phyloP scores from a whole-genome alignment of 176 grass and related monocot genomes.

The Aegilops umbellulata region DNA sequence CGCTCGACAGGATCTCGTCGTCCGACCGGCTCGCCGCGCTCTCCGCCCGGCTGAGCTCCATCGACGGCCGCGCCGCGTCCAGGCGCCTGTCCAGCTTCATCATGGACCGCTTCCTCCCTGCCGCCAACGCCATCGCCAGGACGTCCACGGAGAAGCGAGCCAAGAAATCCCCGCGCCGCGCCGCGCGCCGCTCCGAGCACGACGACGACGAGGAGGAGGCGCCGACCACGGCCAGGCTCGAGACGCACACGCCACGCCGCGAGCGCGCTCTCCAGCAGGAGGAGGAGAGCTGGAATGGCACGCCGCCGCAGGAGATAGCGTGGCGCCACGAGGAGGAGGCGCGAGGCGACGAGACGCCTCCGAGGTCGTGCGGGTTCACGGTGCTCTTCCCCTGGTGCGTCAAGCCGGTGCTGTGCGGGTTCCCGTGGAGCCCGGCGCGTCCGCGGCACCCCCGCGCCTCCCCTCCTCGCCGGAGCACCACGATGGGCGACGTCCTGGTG shows the following conservation, averaged over 20 bases:
- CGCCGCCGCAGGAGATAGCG: background rate
- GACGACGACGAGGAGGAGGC: conserved; percentile 1
- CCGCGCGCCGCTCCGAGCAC: conserved; percentile 3
- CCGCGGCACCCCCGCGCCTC: conserved; percentile 15
- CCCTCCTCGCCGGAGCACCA: conserved; percentile 32
- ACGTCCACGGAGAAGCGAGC: conserved; percentile 43
- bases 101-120: conserved; percentile 93
- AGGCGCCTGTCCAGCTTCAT: conserved; percentile 70
- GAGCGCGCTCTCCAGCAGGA: conserved; percentile 1
- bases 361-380: conserved; percentile 63
- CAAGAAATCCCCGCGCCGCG: conserved; percentile 17
- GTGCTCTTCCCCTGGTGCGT: conserved; percentile 77
- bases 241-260: background rate
- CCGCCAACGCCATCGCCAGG: conserved; percentile 75
- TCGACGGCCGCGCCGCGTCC: conserved; percentile 48
- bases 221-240: background rate
- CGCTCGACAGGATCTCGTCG: conserved; percentile 57
- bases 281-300: background rate
- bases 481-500: conserved; percentile 11
- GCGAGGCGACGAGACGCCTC: conserved; percentile 26
- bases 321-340: conserved; percentile 4
- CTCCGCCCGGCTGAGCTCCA: conserved; percentile 65
- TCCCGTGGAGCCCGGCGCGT: conserved; percentile 43
- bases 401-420: conserved; percentile 64
- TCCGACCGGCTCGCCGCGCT: conserved; percentile 66